Base-by-base conservation (phyloP, 768 basidiomycete genomes). In the Kwoniella dendrophila region DNA sequence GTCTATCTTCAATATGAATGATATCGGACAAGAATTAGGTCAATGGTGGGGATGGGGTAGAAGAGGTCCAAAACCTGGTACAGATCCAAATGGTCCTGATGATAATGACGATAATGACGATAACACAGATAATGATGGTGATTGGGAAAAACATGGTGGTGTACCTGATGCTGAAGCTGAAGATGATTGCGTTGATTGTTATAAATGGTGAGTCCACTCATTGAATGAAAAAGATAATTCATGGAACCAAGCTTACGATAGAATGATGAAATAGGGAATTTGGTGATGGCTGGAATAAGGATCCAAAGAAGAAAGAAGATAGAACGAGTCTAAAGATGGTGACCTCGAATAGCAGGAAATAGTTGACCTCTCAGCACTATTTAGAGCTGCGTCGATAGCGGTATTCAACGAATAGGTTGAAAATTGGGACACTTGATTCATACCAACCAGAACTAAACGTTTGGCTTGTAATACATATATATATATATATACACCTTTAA, bases 141-240 rank as follows among this genome's bases (percentile, higher is more conserved):
- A 69, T 4, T 72, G 72, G 72, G 69, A 74, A 41, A 71, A 70
- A 45, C 73, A 74, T 63, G 72, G 74, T 38, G 78, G 76, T 34
- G 78, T 79, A 27, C 78, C 78, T 1, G 45, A 56, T 32, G 59
- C 75, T n/a, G 71, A 70, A 44, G 22, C 66, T 8, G 76, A 79
- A 57, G 70, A 70, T 22, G 71, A 71, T 16, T 79, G 78, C 59
- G 70, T 73, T 20, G 78, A 79, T 54, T 79, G 78, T 66, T 79
- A 66, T 61, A 73, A 69, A 52, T 79, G 78, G 78, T 78, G 44
- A 59, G 77, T 72, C 47, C 14, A 7, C 27, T 34, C 48, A 53
- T 64, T 38, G 36, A 32, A 60, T 34, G 16, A 2, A 10, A 33
- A 36, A 24, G 32, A 22, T 50, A 4, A 26, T 33, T 33, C 43